Percentiles rank a stretch among this genome's conserved stretches.
phyloP scores from a whole-genome alignment of 495 filamentous ascomycete species.

The Hypoxylon lienhwacheense region DNA sequence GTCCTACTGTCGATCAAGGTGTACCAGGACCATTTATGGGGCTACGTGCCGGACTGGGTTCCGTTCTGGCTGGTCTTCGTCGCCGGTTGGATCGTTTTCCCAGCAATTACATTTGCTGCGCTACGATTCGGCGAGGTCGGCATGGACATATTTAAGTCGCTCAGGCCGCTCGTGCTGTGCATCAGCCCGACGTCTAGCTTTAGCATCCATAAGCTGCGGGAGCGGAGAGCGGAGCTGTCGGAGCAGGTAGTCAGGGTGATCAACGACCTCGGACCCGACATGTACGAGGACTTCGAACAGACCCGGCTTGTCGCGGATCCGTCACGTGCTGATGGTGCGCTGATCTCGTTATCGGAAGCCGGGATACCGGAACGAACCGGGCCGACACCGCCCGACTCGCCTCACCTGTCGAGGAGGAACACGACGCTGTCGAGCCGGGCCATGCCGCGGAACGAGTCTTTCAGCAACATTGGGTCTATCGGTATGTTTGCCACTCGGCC shows the following conservation, averaged over 20 bases:
- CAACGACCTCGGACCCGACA: slow-evolving; percentile 92
- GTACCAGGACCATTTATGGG: slow-evolving; percentile 76
- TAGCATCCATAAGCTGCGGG: slow-evolving; percentile 76
- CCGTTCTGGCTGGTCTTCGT: slow-evolving; percentile 77
- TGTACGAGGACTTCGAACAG: slow-evolving; percentile 94
- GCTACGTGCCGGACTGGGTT: slow-evolving; percentile 75
- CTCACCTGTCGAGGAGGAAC: slow-evolving; percentile 38
- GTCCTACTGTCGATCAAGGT: slow-evolving; percentile 73
- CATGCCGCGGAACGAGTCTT: slow-evolving; percentile 88
- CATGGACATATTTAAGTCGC: slow-evolving; percentile 97
- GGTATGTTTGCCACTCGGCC: slow-evolving; percentile 89
- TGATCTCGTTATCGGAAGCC: slow-evolving; percentile 23
- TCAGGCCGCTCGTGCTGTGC: slow-evolving; percentile 85
- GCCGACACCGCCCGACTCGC: slow-evolving; percentile 35
- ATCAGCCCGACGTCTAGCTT: slow-evolving; percentile 83
- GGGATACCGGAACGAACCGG: slow-evolving; percentile 22
- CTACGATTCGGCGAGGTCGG: slow-evolving; percentile 94
- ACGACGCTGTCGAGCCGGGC: slow-evolving; percentile 51
- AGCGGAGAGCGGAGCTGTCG: slow-evolving; percentile 70
- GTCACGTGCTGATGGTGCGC: slow-evolving; percentile 37
- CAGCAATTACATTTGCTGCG: slow-evolving; percentile 86
- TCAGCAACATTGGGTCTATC: slow-evolving; percentile 81
- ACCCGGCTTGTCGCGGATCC: slow-evolving; percentile 70
- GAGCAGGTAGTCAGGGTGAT: slow-evolving; percentile 87
- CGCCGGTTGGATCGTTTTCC: slow-evolving; percentile 76